Base-by-base conservation (phyloP, 2,329 filamentous ascomycete genomes). In the Fusarium kyushuense region DNA sequence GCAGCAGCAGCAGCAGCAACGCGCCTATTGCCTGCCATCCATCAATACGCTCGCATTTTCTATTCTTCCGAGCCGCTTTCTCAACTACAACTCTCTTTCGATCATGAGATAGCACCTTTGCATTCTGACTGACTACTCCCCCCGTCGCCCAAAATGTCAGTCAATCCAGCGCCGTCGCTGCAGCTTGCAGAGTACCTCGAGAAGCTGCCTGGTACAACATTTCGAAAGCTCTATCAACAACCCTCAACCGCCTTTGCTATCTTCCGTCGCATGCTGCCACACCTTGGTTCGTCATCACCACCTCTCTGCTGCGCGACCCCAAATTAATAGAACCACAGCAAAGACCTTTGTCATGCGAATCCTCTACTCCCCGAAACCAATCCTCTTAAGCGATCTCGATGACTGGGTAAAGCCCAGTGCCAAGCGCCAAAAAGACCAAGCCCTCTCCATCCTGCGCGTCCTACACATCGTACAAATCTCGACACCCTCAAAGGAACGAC, bases 271-370 rank as follows among this genome's bases (percentile, higher is more conserved):
- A 97, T 99, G 94, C 87, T 99, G 60, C 93, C 96, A 59, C 92
- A 96, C 76, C 82, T 98, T 65, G 93, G 92, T 94, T 84, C 75
- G 83, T 68, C 30, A 38, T 51, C 40, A 45, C 40, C 38, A 12
- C 14, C 11, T 7, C 9, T 9, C 16, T 10, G 2, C 21, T 17
- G 40, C 40, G 8, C 14, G 21, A 23, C 16, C 14, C 19, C n/a
- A 21, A 14, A 25, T 41, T 41, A 25, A 29, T 17, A 9, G 13
- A 23, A 11, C 11, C 11, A 13, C 35, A 93, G 95, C 96, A 72
- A 98, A 99, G 85, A 93, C 90, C 17, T 91, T 99, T 75, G 95
- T 99, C 64, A 97, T 97, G 91, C 92, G 92, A 38, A 89, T 99
- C 75, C 89, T 99, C 6, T 99, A 97, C 82, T 91, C 96, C 83